A percentile compares a stretch with the other conserved stretches of the same genome.
phyloP scores from a whole-genome alignment of 164 flowering plant species.

The Pachysandra terminalis region DNA sequence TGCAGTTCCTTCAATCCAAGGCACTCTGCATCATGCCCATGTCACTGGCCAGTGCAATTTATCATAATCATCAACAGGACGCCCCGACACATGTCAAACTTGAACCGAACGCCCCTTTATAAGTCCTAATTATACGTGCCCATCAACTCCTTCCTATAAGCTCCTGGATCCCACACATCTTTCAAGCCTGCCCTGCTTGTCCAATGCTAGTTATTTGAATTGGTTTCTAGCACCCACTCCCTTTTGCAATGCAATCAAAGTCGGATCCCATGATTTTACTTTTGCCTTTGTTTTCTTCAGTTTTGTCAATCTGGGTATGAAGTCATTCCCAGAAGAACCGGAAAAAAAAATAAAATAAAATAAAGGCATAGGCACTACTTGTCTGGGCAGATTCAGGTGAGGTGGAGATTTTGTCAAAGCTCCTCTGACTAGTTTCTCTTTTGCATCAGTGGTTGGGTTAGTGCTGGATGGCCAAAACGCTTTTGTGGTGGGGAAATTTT shows the following conservation, averaged over 20 bases:
- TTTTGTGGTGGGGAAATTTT: too few relatives aligned
- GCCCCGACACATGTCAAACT: constrained; percentile 46
- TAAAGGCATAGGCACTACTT: constrained; percentile 25
- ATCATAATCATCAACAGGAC: constrained; percentile 46
- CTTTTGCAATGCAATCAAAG: constrained; percentile 51
- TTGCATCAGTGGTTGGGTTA: constrained; percentile 32
- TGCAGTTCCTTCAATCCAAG: constrained; percentile 85
- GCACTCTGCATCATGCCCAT: constrained; percentile 83
- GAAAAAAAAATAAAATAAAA: too few relatives aligned
- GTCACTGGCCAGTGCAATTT: constrained; percentile 71
- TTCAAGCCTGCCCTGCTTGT: constrained; percentile 3
- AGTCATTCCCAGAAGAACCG: constrained; percentile 30
- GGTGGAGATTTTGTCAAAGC: constrained; percentile 45
- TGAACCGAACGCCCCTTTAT: constrained; percentile 44
- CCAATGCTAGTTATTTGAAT: not conserved
- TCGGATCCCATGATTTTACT: constrained; percentile 54
- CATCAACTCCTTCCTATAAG: constrained; percentile 9
- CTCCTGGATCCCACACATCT: not conserved
- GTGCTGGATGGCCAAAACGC: constrained; percentile 54
- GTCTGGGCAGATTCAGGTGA: constrained; percentile 36
- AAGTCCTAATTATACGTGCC: constrained; percentile 20
- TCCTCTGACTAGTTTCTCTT: constrained; percentile 35
- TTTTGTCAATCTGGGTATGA: constrained; percentile 48
- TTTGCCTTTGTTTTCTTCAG: constrained; percentile 18
- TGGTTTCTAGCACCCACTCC: constrained; percentile 12